Percentiles rank a stretch among this genome's conserved stretches.
Conservation (phyloP, 2,329 filamentous ascomycete genomes). For the Fusarium sp. region DNA sequence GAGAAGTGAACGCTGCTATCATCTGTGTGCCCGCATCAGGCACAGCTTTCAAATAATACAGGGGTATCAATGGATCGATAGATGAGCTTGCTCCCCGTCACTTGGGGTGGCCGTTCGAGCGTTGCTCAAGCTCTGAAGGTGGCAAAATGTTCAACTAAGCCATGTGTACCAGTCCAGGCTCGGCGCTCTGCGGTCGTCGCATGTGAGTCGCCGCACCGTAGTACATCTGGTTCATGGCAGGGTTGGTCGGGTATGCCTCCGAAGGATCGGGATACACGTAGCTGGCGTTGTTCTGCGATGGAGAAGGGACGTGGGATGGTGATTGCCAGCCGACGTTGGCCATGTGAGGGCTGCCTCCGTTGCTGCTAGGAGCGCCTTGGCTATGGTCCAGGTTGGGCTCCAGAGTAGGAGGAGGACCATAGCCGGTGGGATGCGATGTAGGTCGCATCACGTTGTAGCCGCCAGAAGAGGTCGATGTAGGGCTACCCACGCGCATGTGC, state of each 20-base stretch:
- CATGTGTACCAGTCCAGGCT: conserved; percentile 66
- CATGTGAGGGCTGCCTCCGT: conserved; percentile 90
- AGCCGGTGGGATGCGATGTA: conserved; percentile 87
- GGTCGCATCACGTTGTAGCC: conserved; percentile 70
- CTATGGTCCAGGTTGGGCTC: conserved; percentile 87
- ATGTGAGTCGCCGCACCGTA: conserved; percentile 75
- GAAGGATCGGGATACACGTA: conserved; percentile 85
- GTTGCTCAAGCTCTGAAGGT: conserved; percentile 22
- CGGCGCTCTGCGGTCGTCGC: conserved; percentile 80
- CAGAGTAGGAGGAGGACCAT: conserved; percentile 85
- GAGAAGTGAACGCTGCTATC: conserved; percentile 34
- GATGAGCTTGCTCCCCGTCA: conserved; percentile 22
- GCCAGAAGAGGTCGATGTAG: conserved; percentile 74
- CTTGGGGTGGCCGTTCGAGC: conserved; percentile 8
- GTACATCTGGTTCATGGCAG: conserved; percentile 76
- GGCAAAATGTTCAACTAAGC: conserved; percentile 46
- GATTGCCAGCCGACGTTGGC: conserved; percentile 86
- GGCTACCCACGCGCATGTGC: conserved; percentile 82
- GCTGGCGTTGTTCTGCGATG: conserved; percentile 73
- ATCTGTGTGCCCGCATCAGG: conserved; percentile 23
- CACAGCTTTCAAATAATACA: conserved; percentile 36
- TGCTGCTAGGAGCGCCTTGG: conserved; percentile 74
- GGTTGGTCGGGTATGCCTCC: conserved; percentile 74
- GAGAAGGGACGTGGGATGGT: conserved; percentile 79
- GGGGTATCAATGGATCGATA: conserved; percentile 36